A percentile compares a stretch with the other conserved stretches of the same genome.
Evolutionary conservation across 345 rosid species (phyloP).

Genomic region (Lumnitzera racemosa): DNA sequence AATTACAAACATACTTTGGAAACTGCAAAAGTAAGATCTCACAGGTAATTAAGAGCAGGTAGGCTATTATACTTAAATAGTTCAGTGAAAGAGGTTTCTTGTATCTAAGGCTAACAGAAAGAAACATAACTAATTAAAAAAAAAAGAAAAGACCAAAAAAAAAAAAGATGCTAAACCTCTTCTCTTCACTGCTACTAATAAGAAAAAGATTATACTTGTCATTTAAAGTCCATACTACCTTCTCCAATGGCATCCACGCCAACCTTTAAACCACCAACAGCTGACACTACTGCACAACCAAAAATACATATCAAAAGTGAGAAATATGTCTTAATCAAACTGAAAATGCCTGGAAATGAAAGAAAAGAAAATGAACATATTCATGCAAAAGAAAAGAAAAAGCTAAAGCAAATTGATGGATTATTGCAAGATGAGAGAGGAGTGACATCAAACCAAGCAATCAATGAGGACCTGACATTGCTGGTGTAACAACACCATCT

Average conservation of each 20-base stretch:
- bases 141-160: no score
- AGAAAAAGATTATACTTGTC: not conserved
- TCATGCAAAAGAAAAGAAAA: not conserved
- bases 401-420: not conserved
- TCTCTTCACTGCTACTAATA: no score
- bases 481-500: constrained; percentile 95
- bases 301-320: constrained; percentile 9
- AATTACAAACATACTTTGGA: no score
- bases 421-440: not conserved
- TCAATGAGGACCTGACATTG: constrained; percentile 83
- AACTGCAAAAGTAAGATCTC: no score
- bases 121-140: no score
- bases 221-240: constrained; percentile 27
- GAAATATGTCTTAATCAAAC: constrained; percentile 12
- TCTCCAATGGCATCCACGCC: constrained; percentile 67
- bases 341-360: not conserved
- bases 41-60: no score
- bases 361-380: no score
- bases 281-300: constrained; percentile 75
- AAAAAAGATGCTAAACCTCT: no score
- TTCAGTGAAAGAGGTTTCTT: no score
- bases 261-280: constrained; percentile 93
- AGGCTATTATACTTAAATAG: no score
- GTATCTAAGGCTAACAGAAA: no score
- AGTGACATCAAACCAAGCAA: constrained; percentile 9